Evolutionary conservation across 2,329 filamentous ascomycete species (phyloP).

Genomic region (Didymella pinodella): DNA sequence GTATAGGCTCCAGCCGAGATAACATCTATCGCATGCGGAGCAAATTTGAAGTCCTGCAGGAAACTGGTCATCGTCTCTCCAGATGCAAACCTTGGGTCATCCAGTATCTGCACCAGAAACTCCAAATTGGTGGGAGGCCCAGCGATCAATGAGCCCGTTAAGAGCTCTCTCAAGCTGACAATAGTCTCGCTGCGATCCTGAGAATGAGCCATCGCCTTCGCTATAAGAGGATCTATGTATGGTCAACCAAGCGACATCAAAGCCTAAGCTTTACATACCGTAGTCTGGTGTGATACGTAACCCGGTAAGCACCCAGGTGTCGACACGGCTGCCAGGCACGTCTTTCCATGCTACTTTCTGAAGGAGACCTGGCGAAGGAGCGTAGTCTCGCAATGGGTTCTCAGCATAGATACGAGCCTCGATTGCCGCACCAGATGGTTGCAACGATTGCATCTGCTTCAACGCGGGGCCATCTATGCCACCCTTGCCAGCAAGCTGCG

Average conservation of each 20-base stretch:
- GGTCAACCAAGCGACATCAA: neutral
- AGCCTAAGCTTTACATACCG: constrained; percentile 45
- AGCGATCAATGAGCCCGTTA: constrained; percentile 58
- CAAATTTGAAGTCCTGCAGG: constrained; percentile 60
- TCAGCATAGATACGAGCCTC: constrained; percentile 66
- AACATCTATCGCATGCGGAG: constrained; percentile 63
- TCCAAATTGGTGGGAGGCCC: constrained; percentile 67
- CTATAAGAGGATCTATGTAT: constrained; percentile 60
- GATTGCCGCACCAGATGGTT: constrained; percentile 59
- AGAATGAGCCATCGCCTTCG: constrained; percentile 66
- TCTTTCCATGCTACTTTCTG: constrained; percentile 66
- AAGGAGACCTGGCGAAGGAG: constrained; percentile 66
- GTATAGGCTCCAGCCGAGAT: constrained; percentile 65
- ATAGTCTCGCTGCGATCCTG: constrained; percentile 54
- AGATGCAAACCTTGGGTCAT: constrained; percentile 54
- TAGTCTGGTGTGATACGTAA: constrained; percentile 66
- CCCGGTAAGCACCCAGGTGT: constrained; percentile 70
- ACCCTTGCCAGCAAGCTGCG: constrained; percentile 55
- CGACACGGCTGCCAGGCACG: constrained; percentile 61
- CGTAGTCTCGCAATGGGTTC: constrained; percentile 66
- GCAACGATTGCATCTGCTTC: constrained; percentile 52
- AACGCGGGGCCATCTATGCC: constrained; percentile 56
- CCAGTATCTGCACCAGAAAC: constrained; percentile 62
- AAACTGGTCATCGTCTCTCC: constrained; percentile 67
- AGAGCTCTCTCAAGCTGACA: constrained; percentile 53